These are phyloP conservation scores for Cynanchum wilfordii DNA, from an alignment of 257 asterid species.

Conservation along the genomic window DNA sequence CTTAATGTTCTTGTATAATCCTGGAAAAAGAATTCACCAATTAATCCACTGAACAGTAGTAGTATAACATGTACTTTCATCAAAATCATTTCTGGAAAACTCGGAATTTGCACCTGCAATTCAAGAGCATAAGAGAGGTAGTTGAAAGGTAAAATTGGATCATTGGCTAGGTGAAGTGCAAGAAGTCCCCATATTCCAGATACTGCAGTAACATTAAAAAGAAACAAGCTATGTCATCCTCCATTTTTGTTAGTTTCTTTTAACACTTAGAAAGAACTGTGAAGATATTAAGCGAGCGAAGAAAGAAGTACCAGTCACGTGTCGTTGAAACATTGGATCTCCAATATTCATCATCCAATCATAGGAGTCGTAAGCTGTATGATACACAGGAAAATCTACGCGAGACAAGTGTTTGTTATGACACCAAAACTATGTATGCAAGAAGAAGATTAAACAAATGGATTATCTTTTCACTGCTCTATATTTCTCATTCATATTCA, in stretches of 20 bases:
- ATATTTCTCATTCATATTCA: background rate
- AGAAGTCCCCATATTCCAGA: slow-evolving; percentile 91
- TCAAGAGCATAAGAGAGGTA: slow-evolving; percentile 68
- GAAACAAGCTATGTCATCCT: slow-evolving; percentile 5
- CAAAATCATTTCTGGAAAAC: background rate
- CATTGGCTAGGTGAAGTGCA: slow-evolving; percentile 78
- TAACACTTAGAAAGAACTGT: background rate
- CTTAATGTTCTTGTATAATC: slow-evolving; percentile 41
- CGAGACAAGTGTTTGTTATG: slow-evolving; percentile 2
- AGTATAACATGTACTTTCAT: background rate
- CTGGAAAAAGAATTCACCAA: slow-evolving; percentile 26
- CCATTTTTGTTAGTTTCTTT: slow-evolving; percentile 2
- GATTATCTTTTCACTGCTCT: background rate
- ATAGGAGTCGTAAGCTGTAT: slow-evolving; percentile 89
- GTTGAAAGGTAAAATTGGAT: slow-evolving; percentile 76
- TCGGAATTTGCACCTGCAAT: slow-evolving; percentile 48
- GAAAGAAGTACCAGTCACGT: slow-evolving; percentile 57
- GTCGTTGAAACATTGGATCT: slow-evolving; percentile 87
- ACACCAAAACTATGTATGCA: slow-evolving; percentile 8
- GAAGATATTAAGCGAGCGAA: slow-evolving; percentile 5
- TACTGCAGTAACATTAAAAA: slow-evolving; percentile 34
- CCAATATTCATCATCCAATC: slow-evolving; percentile 78
- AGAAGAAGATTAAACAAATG: background rate
- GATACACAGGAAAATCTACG: slow-evolving; percentile 90
- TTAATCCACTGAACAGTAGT: background rate